phyloP scores from a whole-genome alignment of 352 stramenopile species.

The Phytophthora pinifolia region DNA sequence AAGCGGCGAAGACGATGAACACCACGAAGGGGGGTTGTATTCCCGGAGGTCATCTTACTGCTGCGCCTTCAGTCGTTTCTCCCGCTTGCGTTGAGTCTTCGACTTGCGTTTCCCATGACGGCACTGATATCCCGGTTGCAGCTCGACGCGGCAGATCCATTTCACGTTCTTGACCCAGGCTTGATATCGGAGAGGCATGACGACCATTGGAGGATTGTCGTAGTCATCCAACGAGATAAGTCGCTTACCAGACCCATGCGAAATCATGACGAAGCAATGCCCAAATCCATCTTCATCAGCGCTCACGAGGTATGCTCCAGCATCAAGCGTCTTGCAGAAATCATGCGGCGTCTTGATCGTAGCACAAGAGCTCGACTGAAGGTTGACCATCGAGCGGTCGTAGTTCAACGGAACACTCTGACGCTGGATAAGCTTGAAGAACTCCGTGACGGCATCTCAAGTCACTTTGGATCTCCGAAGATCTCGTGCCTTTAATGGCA shows the following conservation, averaged over 20 bases:
- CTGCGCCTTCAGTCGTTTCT: background rate
- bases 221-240: too few relatives aligned
- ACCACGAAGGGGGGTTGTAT: conserved; percentile 5
- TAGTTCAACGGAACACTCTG: background rate
- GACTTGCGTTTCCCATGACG: conserved; percentile 5
- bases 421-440: conserved; percentile 6
- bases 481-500: background rate
- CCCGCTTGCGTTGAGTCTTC: background rate
- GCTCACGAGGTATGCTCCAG: too few relatives aligned
- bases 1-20: conserved; percentile 3
- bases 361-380: too few relatives aligned
- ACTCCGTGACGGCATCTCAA: conserved; percentile 1
- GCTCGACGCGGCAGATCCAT: background rate
- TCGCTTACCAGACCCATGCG: too few relatives aligned
- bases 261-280: too few relatives aligned
- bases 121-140: background rate
- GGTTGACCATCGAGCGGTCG: background rate
- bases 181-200: too few relatives aligned
- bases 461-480: background rate
- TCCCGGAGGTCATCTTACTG: background rate
- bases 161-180: background rate
- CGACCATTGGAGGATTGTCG: too few relatives aligned
- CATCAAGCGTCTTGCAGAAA: too few relatives aligned
- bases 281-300: too few relatives aligned
- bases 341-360: too few relatives aligned